Base-by-base conservation (phyloP, 2,329 filamentous ascomycete species). In the Monosporascus sp. region DNA sequence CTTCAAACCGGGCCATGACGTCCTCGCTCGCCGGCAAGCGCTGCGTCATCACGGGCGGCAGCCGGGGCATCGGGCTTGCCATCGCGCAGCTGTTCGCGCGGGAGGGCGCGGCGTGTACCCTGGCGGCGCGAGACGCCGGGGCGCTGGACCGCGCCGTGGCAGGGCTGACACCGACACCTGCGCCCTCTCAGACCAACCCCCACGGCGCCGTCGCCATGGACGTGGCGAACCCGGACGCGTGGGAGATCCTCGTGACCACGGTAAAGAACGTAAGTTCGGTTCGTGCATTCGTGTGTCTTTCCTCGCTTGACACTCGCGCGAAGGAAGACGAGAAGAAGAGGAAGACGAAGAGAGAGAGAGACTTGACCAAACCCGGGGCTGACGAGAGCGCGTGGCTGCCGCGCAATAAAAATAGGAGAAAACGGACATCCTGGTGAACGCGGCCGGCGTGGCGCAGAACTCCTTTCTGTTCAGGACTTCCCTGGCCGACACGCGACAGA, bases 401-500 rank as follows among this genome's bases (percentile, higher is more conserved):
- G 31, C 11, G 31, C 31, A 14, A 35, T 14, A 3, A 44, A 49
- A 51, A 24, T 56, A 67, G 61, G 44, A 58, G 50, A 56, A n/a
- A 7, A 48, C 61, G 8, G 77, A 82, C 62, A 74, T 93, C 31
- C 79, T 96, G 1, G 79, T 96, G 58, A 95, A 96, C 65, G 88
- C 88, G 26, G 91, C 91, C 0, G 91, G 91, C 9, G 75, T 91
- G 22, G 78, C 86, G 0, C 84, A 91, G 60, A 78, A 78, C 14
- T 80, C 78, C 0, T 74, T 90, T 1, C 77, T 94, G n/a, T 72
- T 82, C 45, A 74, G 77, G 9, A 83, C 81, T 1, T 63, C 70
- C 0, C 65, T 78, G 0, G 66, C 72, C 0, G 73, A 78, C 3
- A 74, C 91, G 22, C 73, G 81, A 1, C 60, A 74, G 1, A 75